Conservation (phyloP, 148 eudicot species). For the Tetragonia tetragonoides region DNA sequence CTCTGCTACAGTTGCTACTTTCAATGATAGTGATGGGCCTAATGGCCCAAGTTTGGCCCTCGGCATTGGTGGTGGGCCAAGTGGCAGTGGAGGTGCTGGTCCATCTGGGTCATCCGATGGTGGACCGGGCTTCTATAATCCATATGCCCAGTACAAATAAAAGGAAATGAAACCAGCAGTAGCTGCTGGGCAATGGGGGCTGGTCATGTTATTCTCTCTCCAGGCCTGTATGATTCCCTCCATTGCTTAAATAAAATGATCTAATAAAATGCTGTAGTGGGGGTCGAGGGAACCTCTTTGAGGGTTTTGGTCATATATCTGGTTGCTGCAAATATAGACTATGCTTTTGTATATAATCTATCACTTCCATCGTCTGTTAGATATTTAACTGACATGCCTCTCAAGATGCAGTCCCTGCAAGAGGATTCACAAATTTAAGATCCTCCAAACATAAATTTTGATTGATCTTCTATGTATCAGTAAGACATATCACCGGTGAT, state of each 20-base stretch:
- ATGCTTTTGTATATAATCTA: conserved; percentile 59
- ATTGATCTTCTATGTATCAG: not conserved
- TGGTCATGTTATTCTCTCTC: not conserved
- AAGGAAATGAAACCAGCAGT: not conserved
- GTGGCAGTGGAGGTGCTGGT: conserved; percentile 8
- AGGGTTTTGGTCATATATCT: not conserved
- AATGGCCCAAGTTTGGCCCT: conserved; percentile 13
- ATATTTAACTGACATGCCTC: conserved; percentile 73
- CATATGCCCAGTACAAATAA: conserved; percentile 19
- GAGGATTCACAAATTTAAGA: conserved; percentile 9
- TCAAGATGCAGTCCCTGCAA: conserved; percentile 68
- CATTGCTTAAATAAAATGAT: not conserved
- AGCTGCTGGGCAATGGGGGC: too few species aligned
- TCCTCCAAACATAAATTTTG: not conserved
- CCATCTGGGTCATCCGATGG: not conserved
- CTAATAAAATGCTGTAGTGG: not conserved
- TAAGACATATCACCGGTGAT: conserved; percentile 40
- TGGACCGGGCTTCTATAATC: not conserved
- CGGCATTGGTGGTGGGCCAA: not conserved
- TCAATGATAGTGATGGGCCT: conserved; percentile 7
- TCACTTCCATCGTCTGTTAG: conserved; percentile 75
- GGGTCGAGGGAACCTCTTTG: not conserved
- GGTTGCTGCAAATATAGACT: conserved; percentile 37
- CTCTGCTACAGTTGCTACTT: not conserved
- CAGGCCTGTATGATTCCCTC: not conserved